Base-by-base conservation (phyloP, 1,284 basidiomycete species). In the Marasmius sp. region DNA sequence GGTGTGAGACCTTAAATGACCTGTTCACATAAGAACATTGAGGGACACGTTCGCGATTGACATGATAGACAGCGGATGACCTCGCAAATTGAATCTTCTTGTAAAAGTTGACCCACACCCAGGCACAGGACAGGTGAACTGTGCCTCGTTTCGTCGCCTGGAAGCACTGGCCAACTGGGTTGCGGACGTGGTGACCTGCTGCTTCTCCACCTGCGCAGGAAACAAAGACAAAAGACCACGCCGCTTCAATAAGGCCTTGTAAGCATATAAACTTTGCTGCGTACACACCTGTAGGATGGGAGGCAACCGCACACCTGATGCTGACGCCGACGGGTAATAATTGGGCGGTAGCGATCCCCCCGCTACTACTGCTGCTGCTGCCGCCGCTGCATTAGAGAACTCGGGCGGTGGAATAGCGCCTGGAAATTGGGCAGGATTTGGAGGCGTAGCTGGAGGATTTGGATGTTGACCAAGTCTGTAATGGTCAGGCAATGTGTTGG, bases 101-200 rank as follows among this genome's bases (percentile, higher is more conserved):
- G 94, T 97, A 75, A 96, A 98, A 4, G 95, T 97, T 77, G 93
- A 95, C 54, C 93, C 93, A 77, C 95, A 98, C 12, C 94, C 95
- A 12, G 95, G 94, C 9, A 98, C 94, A 22, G 95, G 95, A 75
- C 95, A 98, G 58, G 88, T 84, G 76, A 97, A 97, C 68, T 93
- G 86, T 0, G 94, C 95, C 74, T 94, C 93, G 71, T 96, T 95
- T 67, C 94, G 85, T 55, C 95, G 80, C 57, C 95, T 83, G 72
- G 91, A 95, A 45, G 92, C 92, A 70, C 93, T 95, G 2, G 95
- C 95, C 4, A 92, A 85, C 74, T 97, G 94, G 0, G 95, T 97
- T n/a, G 95, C 95, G 51, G 90, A 89, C 37, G 94, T 96, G 38
- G 95, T 97, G 47, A 97, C 95, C 75, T 94, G 92, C 78, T 93